Conservation (phyloP, 2,329 filamentous ascomycete species). For the Onygenales sp. region DNA sequence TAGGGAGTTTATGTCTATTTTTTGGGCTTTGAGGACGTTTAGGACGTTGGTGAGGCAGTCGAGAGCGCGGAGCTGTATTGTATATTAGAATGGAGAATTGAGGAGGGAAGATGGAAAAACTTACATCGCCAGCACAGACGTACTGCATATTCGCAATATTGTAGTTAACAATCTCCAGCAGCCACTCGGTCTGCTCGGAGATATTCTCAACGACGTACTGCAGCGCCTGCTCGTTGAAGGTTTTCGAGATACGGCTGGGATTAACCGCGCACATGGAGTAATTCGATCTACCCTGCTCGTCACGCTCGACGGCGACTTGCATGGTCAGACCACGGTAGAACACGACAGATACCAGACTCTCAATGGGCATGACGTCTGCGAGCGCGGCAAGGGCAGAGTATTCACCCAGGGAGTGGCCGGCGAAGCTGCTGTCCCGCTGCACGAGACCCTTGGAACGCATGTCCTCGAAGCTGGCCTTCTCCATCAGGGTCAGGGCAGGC, state of each 20-base stretch:
- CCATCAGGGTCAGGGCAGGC: slow-evolving; percentile 94
- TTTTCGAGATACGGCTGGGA: slow-evolving; percentile 95
- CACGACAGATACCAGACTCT: slow-evolving; percentile 93
- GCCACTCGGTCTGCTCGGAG: slow-evolving; percentile 84
- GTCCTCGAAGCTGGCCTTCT: slow-evolving; percentile 98
- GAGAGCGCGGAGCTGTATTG: slow-evolving; percentile 46
- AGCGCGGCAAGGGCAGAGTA: slow-evolving; percentile 94
- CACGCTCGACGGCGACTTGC: slow-evolving; percentile 97
- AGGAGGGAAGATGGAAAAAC: slow-evolving; percentile 13
- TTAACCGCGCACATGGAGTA: slow-evolving; percentile 99
- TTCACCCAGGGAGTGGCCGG: slow-evolving; percentile 94
- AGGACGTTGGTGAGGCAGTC: slow-evolving; percentile 66
- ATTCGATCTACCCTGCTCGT: slow-evolving; percentile 85
- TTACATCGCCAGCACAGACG: slow-evolving; percentile 55
- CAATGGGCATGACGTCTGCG: slow-evolving; percentile 99
- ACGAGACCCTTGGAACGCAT: slow-evolving; percentile 97
- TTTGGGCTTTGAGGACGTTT: slow-evolving; percentile 93
- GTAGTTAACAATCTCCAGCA: slow-evolving; percentile 98
- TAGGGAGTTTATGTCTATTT: slow-evolving; percentile 91
- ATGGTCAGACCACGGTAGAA: slow-evolving; percentile 99
- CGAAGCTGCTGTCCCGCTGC: slow-evolving; percentile 91
- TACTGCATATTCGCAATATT: slow-evolving; percentile 64
- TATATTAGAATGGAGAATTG: slow-evolving; percentile 4
- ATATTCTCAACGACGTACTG: slow-evolving; percentile 97
- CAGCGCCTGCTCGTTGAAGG: slow-evolving; percentile 94